These are phyloP conservation scores for Botrytis aclada DNA, from an alignment of 2,329 filamentous ascomycete species.

Conservation along the genomic window DNA sequence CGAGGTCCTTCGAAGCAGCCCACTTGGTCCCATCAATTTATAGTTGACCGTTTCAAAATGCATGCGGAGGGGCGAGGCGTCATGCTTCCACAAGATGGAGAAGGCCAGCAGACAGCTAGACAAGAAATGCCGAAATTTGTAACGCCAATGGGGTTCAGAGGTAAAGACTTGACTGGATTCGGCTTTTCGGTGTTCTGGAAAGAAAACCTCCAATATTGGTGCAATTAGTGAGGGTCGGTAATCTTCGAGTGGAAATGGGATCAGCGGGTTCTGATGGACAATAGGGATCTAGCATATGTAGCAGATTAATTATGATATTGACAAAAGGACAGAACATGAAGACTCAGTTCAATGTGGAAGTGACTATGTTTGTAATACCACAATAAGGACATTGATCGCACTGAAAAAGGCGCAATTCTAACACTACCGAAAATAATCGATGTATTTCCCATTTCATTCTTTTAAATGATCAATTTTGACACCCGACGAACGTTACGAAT, in stretches of 20 bases:
- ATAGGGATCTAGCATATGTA: not conserved
- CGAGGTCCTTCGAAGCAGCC: not conserved
- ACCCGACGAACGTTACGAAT: not conserved
- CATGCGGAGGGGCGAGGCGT: not conserved
- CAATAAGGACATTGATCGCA: not conserved
- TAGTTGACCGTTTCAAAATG: not conserved
- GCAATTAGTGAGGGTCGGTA: no score
- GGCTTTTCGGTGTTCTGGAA: not conserved
- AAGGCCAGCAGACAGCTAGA: not conserved
- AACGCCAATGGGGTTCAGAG: not conserved
- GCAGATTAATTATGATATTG: not conserved
- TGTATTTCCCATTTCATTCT: no score
- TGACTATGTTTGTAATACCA: not conserved
- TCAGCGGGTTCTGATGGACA: not conserved
- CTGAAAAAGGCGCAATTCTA: not conserved
- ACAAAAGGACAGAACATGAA: not conserved
- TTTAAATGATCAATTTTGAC: no score
- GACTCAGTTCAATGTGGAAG: not conserved
- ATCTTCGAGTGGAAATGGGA: not conserved
- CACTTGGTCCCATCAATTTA: not conserved
- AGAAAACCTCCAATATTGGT: no score
- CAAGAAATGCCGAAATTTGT: not conserved
- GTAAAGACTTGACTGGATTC: not conserved
- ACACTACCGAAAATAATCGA: not conserved
- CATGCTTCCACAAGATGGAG: not conserved